Evolutionary conservation across 1,284 basidiomycete genomes (phyloP).

Genomic region (Dichomitus squalens): DNA sequence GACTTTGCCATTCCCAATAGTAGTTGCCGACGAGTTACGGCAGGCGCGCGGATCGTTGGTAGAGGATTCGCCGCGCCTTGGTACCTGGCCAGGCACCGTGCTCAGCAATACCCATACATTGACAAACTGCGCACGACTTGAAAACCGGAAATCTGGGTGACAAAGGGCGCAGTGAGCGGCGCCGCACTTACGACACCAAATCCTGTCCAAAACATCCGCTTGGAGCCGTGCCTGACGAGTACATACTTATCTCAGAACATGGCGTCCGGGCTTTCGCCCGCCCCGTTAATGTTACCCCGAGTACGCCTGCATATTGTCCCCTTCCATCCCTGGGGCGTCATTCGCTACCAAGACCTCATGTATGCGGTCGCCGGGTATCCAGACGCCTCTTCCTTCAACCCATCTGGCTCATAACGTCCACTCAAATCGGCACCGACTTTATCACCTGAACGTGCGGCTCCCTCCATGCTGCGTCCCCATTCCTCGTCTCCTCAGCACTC

Average conservation of each 20-base stretch:
- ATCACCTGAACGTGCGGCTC: neutral
- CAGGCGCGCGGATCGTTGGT: neutral
- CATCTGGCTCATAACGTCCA: neutral
- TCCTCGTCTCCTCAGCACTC: neutral
- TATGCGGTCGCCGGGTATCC: neutral
- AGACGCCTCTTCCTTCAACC: too few species aligned
- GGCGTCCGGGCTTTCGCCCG: neutral
- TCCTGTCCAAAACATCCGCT: neutral
- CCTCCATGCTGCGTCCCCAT: neutral
- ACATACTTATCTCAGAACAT: neutral
- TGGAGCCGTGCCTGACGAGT: neutral
- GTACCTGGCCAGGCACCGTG: neutral
- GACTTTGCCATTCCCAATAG: neutral
- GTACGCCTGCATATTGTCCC: neutral
- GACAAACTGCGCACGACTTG: neutral
- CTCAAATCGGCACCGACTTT: neutral
- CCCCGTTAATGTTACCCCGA: neutral
- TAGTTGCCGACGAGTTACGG: neutral
- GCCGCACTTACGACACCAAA: neutral
- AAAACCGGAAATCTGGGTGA: neutral
- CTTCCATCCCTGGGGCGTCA: neutral
- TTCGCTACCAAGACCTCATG: neutral
- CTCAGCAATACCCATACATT: neutral
- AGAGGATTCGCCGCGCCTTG: neutral
- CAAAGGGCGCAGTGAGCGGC: too few species aligned